These are phyloP conservation scores for Paecilomyces formosus DNA, from an alignment of 2,329 filamentous ascomycete genomes.

Conservation along the genomic window DNA sequence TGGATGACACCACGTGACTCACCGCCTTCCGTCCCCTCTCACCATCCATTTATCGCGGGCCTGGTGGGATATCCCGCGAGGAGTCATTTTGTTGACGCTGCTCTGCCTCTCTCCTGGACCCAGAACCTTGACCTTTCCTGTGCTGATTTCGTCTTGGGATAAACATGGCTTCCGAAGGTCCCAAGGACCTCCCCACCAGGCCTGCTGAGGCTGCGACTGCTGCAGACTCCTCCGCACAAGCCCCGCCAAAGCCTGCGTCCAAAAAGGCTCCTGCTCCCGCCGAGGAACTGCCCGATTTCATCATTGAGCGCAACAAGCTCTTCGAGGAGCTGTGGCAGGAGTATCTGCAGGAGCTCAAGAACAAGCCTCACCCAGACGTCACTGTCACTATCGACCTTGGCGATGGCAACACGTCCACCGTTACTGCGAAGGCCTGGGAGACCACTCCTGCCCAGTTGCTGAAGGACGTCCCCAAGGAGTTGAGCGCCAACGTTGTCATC, in stretches of 20 bases:
- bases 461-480: conserved; percentile 74
- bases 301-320: conserved; percentile 74
- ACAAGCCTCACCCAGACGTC: conserved; percentile 39
- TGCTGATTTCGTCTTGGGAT: conserved; percentile 2
- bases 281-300: conserved; percentile 59
- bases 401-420: conserved; percentile 29
- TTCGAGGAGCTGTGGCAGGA: conserved; percentile 85
- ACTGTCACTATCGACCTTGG: conserved; percentile 42
- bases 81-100: neutral
- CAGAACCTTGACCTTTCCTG: neutral
- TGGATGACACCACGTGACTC: conserved; percentile 20
- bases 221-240: conserved; percentile 17
- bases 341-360: conserved; percentile 66
- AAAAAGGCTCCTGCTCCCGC: conserved; percentile 19
- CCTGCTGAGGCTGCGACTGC: conserved; percentile 15
- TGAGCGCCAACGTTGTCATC: conserved; percentile 77
- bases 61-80: neutral
- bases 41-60: conserved; percentile 10
- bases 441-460: conserved; percentile 76
- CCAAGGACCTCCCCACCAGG: conserved; percentile 30
- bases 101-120: conserved; percentile 7
- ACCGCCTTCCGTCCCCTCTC: conserved; percentile 25
- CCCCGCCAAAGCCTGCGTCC: conserved; percentile 23
- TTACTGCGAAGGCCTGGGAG: conserved; percentile 73
- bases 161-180: conserved; percentile 26